Evolutionary conservation across 164 flowering plant genomes (phyloP).

Genomic region (Chimonanthus salicifolius): DNA sequence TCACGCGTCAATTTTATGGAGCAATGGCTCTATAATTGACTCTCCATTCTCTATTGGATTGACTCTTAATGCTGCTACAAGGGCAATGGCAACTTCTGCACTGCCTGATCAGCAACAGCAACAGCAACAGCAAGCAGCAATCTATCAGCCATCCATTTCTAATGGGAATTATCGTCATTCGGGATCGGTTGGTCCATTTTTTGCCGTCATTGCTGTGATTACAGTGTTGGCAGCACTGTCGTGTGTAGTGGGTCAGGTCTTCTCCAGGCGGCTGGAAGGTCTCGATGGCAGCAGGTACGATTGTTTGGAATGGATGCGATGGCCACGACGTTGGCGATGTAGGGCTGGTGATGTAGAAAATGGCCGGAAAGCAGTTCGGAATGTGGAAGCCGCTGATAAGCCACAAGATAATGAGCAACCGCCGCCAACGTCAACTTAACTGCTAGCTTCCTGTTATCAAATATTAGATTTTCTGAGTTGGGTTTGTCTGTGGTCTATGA

Average conservation of each 20-base stretch:
- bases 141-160: conserved; percentile 18
- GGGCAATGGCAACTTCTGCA: conserved; percentile 16
- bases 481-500: no score
- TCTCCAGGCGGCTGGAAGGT: conserved; percentile 10
- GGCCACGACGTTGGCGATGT: conserved; percentile 11
- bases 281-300: conserved; percentile 18
- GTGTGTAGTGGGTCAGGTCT: conserved; percentile 37
- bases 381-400: background rate
- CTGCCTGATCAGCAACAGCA: conserved; percentile 20
- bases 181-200: conserved; percentile 50
- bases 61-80: background rate
- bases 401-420: background rate
- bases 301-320: conserved; percentile 34
- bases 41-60: background rate
- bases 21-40: background rate
- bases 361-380: conserved; percentile 13
- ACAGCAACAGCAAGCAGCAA: conserved; percentile 12
- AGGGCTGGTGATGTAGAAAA: conserved; percentile 16
- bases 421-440: background rate
- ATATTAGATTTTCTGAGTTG: no score
- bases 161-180: conserved; percentile 21
- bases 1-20: conserved; percentile 3
- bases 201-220: conserved; percentile 47
- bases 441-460: background rate
- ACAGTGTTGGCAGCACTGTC: conserved; percentile 36